Evolutionary conservation across 495 filamentous ascomycete genomes (phyloP).

Genomic region (Aspergillus affinis): DNA sequence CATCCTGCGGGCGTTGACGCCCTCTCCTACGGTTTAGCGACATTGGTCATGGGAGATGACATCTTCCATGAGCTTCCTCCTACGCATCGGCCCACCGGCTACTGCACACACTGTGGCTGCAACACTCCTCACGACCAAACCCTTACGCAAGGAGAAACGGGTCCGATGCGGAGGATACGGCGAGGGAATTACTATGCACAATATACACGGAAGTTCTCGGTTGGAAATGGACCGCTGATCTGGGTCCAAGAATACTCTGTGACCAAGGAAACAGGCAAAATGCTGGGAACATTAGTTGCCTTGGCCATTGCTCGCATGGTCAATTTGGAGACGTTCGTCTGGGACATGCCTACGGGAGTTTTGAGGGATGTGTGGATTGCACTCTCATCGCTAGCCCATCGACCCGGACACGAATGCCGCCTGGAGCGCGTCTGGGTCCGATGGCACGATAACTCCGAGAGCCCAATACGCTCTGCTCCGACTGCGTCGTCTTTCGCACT

Average conservation of each 20-base stretch:
- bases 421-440: conserved; percentile 82
- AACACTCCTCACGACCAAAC: conserved; percentile 18
- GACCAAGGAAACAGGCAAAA: conserved; percentile 86
- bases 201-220: conserved; percentile 83
- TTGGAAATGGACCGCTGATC: conserved; percentile 80
- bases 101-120: conserved; percentile 42
- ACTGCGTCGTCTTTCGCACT: conserved; percentile 24
- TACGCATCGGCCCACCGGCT: conserved; percentile 11
- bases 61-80: conserved; percentile 54
- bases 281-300: conserved; percentile 90
- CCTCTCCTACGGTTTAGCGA: conserved; percentile 85
- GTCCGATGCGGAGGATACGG: conserved; percentile 24
- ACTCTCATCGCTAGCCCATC: conserved; percentile 68
- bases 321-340: conserved; percentile 86
- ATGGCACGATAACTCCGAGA: conserved; percentile 79
- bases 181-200: conserved; percentile 81
- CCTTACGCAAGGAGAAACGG: conserved; percentile 14
- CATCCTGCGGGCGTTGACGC: conserved; percentile 81
- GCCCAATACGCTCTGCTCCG: conserved; percentile 29
- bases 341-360: conserved; percentile 96
- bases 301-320: conserved; percentile 82
- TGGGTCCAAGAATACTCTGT: conserved; percentile 89
- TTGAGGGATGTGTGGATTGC: conserved; percentile 85
- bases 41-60: conserved; percentile 76
- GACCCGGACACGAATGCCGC: conserved; percentile 60